phyloP scores from a whole-genome alignment of 345 rosid genomes.

The Acer campestre region DNA sequence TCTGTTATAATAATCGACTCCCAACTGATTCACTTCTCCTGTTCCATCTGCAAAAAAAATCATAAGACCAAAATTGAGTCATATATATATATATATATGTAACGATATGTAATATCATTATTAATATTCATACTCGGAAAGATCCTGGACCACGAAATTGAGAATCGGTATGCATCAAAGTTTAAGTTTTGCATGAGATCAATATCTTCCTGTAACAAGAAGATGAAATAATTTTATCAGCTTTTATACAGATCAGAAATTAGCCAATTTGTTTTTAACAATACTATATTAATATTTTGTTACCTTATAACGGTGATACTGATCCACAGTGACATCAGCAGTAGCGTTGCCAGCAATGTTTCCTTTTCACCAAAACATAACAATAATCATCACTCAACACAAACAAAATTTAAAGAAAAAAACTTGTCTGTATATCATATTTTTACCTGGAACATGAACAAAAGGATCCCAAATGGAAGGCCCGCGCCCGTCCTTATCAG shows the following conservation, averaged over 20 bases:
- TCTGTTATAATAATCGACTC: constrained; percentile 59
- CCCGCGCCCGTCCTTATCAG: constrained; percentile 59
- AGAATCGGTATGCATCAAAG: constrained; percentile 61
- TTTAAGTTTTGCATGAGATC: constrained; percentile 48
- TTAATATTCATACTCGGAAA: constrained; percentile 41
- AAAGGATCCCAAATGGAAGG: constrained; percentile 65
- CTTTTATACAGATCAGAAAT: no score
- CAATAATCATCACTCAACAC: neutral
- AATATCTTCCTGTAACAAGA: constrained; percentile 40
- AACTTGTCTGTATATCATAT: no score
- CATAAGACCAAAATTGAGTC: neutral
- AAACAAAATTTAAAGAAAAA: neutral
- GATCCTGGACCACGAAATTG: constrained; percentile 64
- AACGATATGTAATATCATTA: no score
- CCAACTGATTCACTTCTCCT: constrained; percentile 57
- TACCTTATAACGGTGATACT: constrained; percentile 56
- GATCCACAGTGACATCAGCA: constrained; percentile 58
- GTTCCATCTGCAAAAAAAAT: constrained; percentile 43
- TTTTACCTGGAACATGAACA: constrained; percentile 48
- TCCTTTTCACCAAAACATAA: constrained; percentile 26
- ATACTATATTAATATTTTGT: neutral
- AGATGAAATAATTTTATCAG: neutral
- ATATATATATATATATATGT: no score
- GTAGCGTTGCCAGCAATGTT: constrained; percentile 40
- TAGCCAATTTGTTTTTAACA: no score